Evolutionary conservation across 371 early-diverging fungal species (phyloP), one percentile per base, ranked within the genome.

Genomic region (Mortierella sp.): DNA sequence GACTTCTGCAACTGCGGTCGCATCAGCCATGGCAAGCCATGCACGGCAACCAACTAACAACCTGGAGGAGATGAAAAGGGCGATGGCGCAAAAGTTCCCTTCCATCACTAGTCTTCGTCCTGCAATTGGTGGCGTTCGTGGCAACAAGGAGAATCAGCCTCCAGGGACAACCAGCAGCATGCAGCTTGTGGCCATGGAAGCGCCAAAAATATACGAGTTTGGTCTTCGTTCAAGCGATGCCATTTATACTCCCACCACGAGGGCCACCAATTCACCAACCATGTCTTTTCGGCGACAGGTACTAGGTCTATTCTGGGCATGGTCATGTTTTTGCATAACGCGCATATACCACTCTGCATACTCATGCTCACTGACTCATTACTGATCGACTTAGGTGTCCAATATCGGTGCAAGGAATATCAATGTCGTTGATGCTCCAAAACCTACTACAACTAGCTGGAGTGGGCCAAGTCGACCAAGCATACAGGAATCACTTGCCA

Each of bases 1-100:
- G 37, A 34, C 37, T 11, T 4, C 37, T 34, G 37, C 7, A 34
- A 11, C 34, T 34, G 11, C 11, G 37, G 11, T 34, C 4, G 37
- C 37, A 34, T 14, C 49, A 60, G 49, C 65, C 50, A 71, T 71
- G 72, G 60, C 72, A 3, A 49, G 49, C 26, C 61, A 28, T 14
- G n/a, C 60, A 39, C 51, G 56, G 56, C 64, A 46, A 34, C 60
- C 72, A 31, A 62, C 49, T 28, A 73, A 68, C 62, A 76, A 76
- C 57, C 64, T 76, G 26, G 58, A 64, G 4, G 76, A 76, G 41
- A 76, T 76, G 76, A 50, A 64, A n/a, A 55, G 42, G 14, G 50
- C 50, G 0, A 58, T 76, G 21, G 70, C 76, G 14, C 51, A 56
- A 28, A 76, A 69, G 48, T 64, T 64, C 28, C 76, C 76, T 1